Conservation (phyloP, 140 eudicot genomes). For the Bidens hawaiensis region DNA sequence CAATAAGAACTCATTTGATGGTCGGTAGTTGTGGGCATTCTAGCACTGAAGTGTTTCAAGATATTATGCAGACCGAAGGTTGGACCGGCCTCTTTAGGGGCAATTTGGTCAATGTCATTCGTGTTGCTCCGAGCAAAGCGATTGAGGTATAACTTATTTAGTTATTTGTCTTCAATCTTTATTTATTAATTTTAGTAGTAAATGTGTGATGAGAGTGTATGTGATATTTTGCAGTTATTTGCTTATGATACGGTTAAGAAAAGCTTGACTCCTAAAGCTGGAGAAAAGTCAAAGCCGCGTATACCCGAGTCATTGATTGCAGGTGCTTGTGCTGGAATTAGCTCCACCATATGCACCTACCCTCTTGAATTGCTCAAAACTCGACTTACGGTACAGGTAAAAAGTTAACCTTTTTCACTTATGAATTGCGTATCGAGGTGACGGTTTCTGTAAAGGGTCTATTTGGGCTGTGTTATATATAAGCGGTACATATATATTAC, state of each 20-base stretch:
- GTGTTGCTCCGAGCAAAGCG: too few species aligned
- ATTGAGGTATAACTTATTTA: constrained; percentile 52
- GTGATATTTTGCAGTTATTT: constrained; percentile 51
- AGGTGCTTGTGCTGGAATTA: constrained; percentile 85
- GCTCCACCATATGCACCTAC: too few species aligned
- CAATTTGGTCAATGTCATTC: constrained; percentile 72
- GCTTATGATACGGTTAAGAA: constrained; percentile 86
- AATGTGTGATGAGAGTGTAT: neutral
- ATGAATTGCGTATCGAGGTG: neutral
- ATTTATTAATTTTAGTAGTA: neutral
- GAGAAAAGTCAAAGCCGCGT: constrained; percentile 53
- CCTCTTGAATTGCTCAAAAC: too few species aligned
- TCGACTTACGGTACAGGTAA: constrained; percentile 85
- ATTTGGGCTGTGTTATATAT: neutral
- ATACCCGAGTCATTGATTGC: constrained; percentile 76
- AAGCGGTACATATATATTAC: too few species aligned
- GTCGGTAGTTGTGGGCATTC: constrained; percentile 91
- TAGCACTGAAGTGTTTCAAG: constrained; percentile 60
- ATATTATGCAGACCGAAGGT: constrained; percentile 86
- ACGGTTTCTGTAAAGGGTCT: neutral
- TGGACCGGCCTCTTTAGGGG: constrained; percentile 94
- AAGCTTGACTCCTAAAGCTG: constrained; percentile 62
- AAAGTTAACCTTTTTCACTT: neutral
- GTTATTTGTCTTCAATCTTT: neutral
- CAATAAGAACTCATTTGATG: constrained; percentile 94